Conservation (phyloP, 306 rosid species). For the Prosopis cineraria region DNA sequence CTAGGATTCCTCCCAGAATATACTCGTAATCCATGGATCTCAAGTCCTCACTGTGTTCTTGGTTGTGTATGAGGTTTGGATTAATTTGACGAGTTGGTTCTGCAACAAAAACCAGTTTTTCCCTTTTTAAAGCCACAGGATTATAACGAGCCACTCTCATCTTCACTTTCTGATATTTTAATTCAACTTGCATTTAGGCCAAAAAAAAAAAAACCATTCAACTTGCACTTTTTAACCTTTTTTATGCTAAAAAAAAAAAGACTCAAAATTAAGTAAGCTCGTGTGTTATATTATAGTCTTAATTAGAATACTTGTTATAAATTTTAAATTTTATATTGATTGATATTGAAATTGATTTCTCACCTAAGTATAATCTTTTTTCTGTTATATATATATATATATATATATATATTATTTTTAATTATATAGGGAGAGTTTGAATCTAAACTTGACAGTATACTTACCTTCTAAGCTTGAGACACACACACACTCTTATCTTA, state of each 20-base stretch:
- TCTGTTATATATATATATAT: not conserved
- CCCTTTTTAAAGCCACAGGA: not conserved
- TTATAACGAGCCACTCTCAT: not conserved
- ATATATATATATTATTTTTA: not conserved
- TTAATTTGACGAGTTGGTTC: not conserved
- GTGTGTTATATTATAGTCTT: too few relatives aligned
- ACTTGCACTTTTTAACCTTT: too few relatives aligned
- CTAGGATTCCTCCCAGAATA: slow-evolving; percentile 47
- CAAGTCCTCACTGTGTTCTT: too few relatives aligned
- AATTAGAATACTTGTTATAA: not conserved
- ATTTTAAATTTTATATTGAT: not conserved
- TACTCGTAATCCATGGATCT: slow-evolving; percentile 48
- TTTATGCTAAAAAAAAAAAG: too few relatives aligned
- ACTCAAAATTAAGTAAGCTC: too few relatives aligned
- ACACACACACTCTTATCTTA: too few relatives aligned
- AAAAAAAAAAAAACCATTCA: too few relatives aligned
- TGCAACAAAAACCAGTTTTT: not conserved
- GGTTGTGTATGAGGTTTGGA: too few relatives aligned
- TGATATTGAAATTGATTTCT: not conserved
- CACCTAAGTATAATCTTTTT: not conserved
- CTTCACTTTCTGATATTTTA: too few relatives aligned
- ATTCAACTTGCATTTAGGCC: too few relatives aligned
- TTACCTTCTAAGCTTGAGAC: not conserved
- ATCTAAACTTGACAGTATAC: too few relatives aligned
- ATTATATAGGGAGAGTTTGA: not conserved